Evolutionary conservation across 164 flowering plant genomes (phyloP).

Genomic region (Aristolochia fimbriata): DNA sequence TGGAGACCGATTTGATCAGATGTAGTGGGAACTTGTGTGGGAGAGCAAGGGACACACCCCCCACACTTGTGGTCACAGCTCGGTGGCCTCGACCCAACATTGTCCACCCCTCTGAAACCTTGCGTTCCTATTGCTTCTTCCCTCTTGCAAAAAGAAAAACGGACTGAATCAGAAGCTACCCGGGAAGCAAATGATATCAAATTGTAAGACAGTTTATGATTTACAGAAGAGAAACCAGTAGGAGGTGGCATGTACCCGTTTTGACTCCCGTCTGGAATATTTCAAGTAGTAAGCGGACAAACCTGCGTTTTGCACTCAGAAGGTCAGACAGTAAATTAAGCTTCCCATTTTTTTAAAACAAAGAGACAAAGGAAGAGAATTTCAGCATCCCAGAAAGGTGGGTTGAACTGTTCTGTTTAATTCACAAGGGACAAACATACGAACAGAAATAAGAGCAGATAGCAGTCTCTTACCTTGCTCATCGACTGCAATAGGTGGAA

Average conservation of each 20-base stretch:
- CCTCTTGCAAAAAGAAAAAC: too few species aligned
- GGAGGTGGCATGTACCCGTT: background rate
- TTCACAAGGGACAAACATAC: background rate
- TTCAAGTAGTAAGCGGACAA: too few species aligned
- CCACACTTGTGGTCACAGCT: constrained; percentile 40
- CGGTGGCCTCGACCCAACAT: constrained; percentile 29
- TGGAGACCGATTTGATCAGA: constrained; percentile 18
- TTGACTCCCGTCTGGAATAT: background rate
- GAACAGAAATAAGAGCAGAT: background rate
- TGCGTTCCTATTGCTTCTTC: background rate
- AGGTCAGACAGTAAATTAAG: background rate
- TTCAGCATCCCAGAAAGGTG: background rate
- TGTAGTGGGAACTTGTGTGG: constrained; percentile 39
- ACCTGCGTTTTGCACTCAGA: background rate
- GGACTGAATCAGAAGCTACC: too few species aligned
- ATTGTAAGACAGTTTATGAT: too few species aligned
- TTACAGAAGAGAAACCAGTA: background rate
- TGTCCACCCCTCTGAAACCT: background rate
- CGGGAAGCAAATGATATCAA: background rate
- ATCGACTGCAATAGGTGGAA: background rate
- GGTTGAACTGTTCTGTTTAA: background rate
- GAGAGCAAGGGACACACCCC: constrained; percentile 44
- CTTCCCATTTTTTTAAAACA: background rate
- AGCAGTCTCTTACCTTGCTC: background rate
- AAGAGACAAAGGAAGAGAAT: background rate